A percentile compares a stretch with the other conserved stretches of the same genome.
phyloP scores from a whole-genome alignment of 352 stramenopile species.

The Globisporangium nodosum region DNA sequence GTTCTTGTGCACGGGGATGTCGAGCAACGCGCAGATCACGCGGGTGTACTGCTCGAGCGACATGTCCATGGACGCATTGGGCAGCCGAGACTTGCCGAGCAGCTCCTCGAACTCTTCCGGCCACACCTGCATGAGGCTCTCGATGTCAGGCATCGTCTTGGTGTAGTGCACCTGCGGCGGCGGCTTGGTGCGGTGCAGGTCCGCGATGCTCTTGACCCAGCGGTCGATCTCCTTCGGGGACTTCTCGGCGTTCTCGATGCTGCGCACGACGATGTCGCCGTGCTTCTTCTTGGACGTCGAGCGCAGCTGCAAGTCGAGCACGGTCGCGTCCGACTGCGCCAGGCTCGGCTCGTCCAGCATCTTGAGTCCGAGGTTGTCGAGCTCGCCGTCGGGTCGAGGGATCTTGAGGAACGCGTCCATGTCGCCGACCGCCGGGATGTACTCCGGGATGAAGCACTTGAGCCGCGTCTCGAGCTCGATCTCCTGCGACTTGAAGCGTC shows the following conservation, averaged over 20 bases:
- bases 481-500: slow-evolving; percentile 93
- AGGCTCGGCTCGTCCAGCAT: slow-evolving; percentile 92
- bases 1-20: slow-evolving; percentile 94
- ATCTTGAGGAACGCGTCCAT: slow-evolving; percentile 97
- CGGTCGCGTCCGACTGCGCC: slow-evolving; percentile 91
- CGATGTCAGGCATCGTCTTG: slow-evolving; percentile 93
- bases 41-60: slow-evolving; percentile 91
- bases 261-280: slow-evolving; percentile 88
- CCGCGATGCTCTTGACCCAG: slow-evolving; percentile 95
- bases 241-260: slow-evolving; percentile 94
- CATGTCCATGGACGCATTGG: slow-evolving; percentile 87
- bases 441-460: slow-evolving; percentile 96
- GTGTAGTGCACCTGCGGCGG: slow-evolving; percentile 91
- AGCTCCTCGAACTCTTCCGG: slow-evolving; percentile 84
- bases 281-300: slow-evolving; percentile 94
- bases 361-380: slow-evolving; percentile 89
- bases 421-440: slow-evolving; percentile 94
- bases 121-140: slow-evolving; percentile 92
- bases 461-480: slow-evolving; percentile 93
- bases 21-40: slow-evolving; percentile 90
- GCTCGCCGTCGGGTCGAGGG: slow-evolving; percentile 86
- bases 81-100: slow-evolving; percentile 61
- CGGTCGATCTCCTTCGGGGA: slow-evolving; percentile 90
- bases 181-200: slow-evolving; percentile 92
- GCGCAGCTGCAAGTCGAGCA: slow-evolving; percentile 93